Base-by-base conservation (phyloP, 345 rosid genomes). In the Physaria fendleri region DNA sequence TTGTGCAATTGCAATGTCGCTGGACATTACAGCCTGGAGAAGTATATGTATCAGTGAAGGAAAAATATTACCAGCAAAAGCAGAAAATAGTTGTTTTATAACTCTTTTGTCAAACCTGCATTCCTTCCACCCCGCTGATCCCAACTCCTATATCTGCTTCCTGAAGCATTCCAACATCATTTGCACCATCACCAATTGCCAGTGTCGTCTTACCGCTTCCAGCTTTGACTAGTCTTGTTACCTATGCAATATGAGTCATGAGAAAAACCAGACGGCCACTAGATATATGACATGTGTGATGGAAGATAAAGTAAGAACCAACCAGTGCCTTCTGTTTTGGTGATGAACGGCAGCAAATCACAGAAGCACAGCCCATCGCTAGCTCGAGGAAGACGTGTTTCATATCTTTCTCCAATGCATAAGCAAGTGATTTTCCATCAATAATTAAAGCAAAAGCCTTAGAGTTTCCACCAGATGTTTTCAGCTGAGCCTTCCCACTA, bases 91-190 rank as follows among this genome's bases (percentile, higher is more conserved):
- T 46, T 66, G 44, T 10, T 54, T 8, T 39, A 54, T 21, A 23
- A 57, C 40, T 16, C 52, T 54, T 12, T 21, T 12, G 39, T 21
- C 8, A 39, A 56, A 91, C 96, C 95, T 92, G 99, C 99, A 93
- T 93, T 74, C 97, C 99, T 85, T 93, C 99, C 52, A 86, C 94
- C 9, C 97, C 99, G 59, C 97, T 93, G 39, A 93, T 93, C 62
- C 99, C 99, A 43, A 93, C 65, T 44, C 99, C 99, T 43, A 93
- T 81, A 65, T 93, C 99, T 35, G 99, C 99, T 77, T 93, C 99
- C 69, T 88, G 99, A 34, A 93, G 99, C 99, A 93, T 93, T 69
- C 99, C 99, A 57, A 93, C 99, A 61, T 93, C 99, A 71, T 93
- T 93, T 47, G 97, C 99, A 25, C 99, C 99, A 74, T 93, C 99